Evolutionary conservation across 805 yeast species (phyloP).

Genomic region (Wickerhamomyces chaumierensis): DNA sequence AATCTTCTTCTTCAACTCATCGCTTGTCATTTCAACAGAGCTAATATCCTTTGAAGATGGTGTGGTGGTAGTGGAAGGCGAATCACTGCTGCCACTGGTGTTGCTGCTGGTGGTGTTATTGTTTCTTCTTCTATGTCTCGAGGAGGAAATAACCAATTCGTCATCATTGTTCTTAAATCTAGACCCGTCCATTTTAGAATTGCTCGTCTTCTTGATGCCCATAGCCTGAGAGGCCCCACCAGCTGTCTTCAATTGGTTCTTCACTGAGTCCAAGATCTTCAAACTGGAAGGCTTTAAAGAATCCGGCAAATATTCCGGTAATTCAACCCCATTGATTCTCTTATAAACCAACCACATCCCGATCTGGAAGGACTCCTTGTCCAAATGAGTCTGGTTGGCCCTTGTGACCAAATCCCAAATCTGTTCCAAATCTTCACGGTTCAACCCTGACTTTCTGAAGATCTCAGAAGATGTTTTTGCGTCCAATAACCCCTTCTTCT

Average conservation of each 20-base stretch:
- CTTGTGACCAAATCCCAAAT: slow-evolving; percentile 88
- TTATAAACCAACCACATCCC: slow-evolving; percentile 96
- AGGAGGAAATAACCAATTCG: slow-evolving; percentile 22
- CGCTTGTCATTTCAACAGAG: slow-evolving; percentile 22
- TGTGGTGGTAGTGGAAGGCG: not conserved
- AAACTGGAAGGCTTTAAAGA: slow-evolving; percentile 85
- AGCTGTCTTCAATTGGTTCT: slow-evolving; percentile 29
- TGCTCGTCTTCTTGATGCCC: slow-evolving; percentile 17
- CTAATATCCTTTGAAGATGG: too few species aligned
- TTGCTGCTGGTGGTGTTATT: too few species aligned
- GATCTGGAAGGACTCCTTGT: slow-evolving; percentile 87
- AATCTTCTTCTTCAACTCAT: slow-evolving; percentile 53
- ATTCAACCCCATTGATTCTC: slow-evolving; percentile 71
- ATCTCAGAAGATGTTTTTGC: slow-evolving; percentile 83
- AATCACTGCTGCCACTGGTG: not conserved
- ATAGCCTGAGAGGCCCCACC: slow-evolving; percentile 3
- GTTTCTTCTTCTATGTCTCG: slow-evolving; percentile 19
- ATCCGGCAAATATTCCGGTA: slow-evolving; percentile 77
- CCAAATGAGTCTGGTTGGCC: slow-evolving; percentile 74
- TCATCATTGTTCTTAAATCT: slow-evolving; percentile 74
- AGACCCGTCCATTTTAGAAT: slow-evolving; percentile 22
- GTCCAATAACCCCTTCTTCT: slow-evolving; percentile 54
- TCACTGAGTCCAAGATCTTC: slow-evolving; percentile 63
- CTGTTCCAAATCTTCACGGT: slow-evolving; percentile 76
- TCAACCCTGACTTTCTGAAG: slow-evolving; percentile 83